phyloP scores from a whole-genome alignment of 352 stramenopile genomes.

The Globisporangium megalacanthum region DNA sequence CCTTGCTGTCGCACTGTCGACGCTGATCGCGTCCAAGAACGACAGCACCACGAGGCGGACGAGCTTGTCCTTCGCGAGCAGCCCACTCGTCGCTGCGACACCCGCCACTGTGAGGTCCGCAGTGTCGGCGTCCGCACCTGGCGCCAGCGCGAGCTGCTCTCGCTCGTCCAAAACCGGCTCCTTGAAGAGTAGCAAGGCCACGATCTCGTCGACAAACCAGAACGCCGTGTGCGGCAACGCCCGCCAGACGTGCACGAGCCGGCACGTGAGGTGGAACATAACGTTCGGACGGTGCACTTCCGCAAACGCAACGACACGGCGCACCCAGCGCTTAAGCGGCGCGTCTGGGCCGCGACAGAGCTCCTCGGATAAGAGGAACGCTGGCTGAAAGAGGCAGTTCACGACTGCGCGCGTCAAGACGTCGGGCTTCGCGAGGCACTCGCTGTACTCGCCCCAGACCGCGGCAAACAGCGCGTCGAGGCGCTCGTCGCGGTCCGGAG shows the following conservation, averaged over 20 bases:
- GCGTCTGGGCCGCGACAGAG: conserved; percentile 17
- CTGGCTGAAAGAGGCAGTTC: conserved; percentile 64
- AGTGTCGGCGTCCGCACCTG: neutral
- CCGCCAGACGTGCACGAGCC: conserved; percentile 61
- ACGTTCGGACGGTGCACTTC: conserved; percentile 63
- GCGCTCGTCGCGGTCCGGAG: conserved; percentile 13
- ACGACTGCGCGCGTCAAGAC: conserved; percentile 58
- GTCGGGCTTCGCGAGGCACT: conserved; percentile 68
- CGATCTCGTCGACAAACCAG: conserved; percentile 58
- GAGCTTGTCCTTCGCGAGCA: conserved; percentile 50
- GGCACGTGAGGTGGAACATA: conserved; percentile 70
- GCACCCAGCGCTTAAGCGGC: conserved; percentile 58
- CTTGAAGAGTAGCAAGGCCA: conserved; percentile 69
- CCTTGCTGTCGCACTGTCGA: conserved; percentile 16
- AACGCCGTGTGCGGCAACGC: conserved; percentile 37
- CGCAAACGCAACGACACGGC: conserved; percentile 46
- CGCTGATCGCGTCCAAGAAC: conserved; percentile 50
- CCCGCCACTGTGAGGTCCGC: neutral
- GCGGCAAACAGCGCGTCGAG: conserved; percentile 42
- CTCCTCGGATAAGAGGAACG: conserved; percentile 33
- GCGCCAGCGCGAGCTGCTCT: conserved; percentile 28
- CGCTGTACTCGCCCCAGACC: conserved; percentile 65
- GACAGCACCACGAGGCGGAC: conserved; percentile 65
- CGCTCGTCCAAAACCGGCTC: conserved; percentile 71
- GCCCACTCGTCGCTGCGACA: conserved; percentile 3